Evolutionary conservation across 148 eudicot species (phyloP), one percentile per base, ranked within the genome.

Genomic region (Cornus controversa): DNA sequence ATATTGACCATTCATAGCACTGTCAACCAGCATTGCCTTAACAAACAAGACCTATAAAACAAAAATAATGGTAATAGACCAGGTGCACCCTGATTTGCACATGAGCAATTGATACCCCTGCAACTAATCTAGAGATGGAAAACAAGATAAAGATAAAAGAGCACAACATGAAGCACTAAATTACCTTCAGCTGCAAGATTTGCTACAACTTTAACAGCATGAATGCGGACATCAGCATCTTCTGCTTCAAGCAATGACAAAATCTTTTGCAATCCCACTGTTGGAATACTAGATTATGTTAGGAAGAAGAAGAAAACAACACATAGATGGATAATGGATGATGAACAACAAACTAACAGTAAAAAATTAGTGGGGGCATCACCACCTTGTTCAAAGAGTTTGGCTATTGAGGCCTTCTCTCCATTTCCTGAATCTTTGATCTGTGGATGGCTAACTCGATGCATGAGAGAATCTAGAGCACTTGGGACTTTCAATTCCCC

Each of bases 181-280:
- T 20, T 84, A 92, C 98, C 98, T 92, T 94, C 98, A 64, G 98
- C 98, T 82, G 98, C 98, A 45, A 92, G 85, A 82, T 92, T 92
- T 36, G 97, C 94, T 18, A 90, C 94, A 28, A 92, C 97, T 86
- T 92, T 92, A 63, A 92, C 94, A 67, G 97, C 97, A 90, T 90
- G 97, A 80, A 92, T 86, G 53, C 86, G 85, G 64, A 92, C 91
- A 84, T 90, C 97, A 54, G 92, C 84, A 79, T 92, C 97, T 78
- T 92, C 94, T 31, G 97, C 89, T 81, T 92, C 97, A 75, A 92
- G 97, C 81, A 92, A 89, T 26, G 92, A 89, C 83, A 92, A 77
- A 77, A 94, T 94, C 86, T 88, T 94, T 67, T 94, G 94, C 88
- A 94, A 87, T 42, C 98, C 98, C 70, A 94, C 98, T 94, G 90